These are phyloP conservation scores for Alloteropsis angusta DNA, from an alignment of 202 grass and related monocot genomes.

Conservation along the genomic window DNA sequence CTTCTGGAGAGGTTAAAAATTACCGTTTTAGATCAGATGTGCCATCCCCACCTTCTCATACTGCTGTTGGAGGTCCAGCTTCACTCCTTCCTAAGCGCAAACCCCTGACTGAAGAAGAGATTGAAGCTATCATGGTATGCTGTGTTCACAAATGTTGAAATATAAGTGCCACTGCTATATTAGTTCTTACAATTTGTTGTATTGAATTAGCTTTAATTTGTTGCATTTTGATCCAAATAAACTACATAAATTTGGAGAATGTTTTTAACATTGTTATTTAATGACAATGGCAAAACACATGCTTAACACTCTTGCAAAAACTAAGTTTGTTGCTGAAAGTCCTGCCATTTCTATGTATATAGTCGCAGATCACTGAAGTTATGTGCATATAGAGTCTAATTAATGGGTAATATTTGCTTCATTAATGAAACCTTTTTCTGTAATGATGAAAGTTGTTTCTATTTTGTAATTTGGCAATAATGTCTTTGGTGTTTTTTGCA, in stretches of 20 bases:
- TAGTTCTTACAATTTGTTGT: not conserved
- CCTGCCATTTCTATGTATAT: not conserved
- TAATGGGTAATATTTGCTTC: not conserved
- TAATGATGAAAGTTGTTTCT: not conserved
- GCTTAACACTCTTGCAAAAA: not conserved
- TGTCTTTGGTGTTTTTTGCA: not conserved
- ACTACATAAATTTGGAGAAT: slow-evolving; percentile 12
- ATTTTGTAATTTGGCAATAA: not conserved
- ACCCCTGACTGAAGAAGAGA: slow-evolving; percentile 84
- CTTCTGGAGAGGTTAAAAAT: slow-evolving; percentile 48
- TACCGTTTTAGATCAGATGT: slow-evolving; percentile 92
- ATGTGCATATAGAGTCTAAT: not conserved
- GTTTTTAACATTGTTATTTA: not conserved
- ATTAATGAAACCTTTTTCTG: not conserved
- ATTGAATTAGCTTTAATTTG: not conserved
- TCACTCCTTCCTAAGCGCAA: slow-evolving; percentile 89
- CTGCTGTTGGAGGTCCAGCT: slow-evolving; percentile 79
- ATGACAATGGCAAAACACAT: not conserved
- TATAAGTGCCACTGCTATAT: not conserved
- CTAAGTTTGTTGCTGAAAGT: not conserved
- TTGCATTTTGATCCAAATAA: not conserved
- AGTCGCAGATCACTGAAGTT: not conserved
- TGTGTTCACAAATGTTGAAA: slow-evolving; percentile 2
- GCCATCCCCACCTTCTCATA: slow-evolving; percentile 78
- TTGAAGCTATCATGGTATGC: slow-evolving; percentile 87